Conservation (phyloP, 1,284 basidiomycete species). For the Ustilago nuda region DNA sequence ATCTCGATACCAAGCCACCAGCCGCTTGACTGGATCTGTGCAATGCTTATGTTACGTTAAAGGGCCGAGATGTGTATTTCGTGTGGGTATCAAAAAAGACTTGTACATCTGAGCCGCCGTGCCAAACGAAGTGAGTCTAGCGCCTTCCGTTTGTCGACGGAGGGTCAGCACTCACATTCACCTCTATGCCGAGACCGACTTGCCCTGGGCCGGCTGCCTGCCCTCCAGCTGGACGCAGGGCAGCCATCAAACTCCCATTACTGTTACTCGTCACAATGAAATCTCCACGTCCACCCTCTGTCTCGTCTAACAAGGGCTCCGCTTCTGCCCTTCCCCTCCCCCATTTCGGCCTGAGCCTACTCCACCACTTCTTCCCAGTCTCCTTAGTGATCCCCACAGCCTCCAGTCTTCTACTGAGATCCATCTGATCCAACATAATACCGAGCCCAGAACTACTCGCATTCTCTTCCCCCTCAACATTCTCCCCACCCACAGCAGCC, state of each 20-base stretch:
- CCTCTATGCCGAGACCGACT: not conserved
- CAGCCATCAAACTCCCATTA: slow-evolving; percentile 39
- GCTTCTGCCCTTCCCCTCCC: not conserved
- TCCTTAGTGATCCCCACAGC: slow-evolving; percentile 15
- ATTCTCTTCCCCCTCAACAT: not conserved
- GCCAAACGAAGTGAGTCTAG: not conserved
- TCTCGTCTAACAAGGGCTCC: slow-evolving; percentile 3
- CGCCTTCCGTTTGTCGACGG: not conserved
- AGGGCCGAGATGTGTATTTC: not conserved
- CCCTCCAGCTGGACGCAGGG: not conserved
- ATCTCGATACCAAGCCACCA: not conserved
- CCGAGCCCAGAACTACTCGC: slow-evolving; percentile 24
- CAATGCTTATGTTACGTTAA: not conserved
- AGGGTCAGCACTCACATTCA: not conserved
- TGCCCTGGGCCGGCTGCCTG: not conserved
- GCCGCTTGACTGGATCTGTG: not conserved
- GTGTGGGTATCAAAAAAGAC: not conserved
- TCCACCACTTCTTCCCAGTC: slow-evolving; percentile 22
- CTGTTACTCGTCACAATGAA: slow-evolving; percentile 30
- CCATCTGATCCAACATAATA: slow-evolving; percentile 31
- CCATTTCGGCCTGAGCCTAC: slow-evolving; percentile 17
- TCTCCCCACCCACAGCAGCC: not conserved
- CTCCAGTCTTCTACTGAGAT: slow-evolving; percentile 28
- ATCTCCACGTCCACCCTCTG: not conserved
- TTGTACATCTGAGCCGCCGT: not conserved